Evolutionary conservation across 164 flowering plant species (phyloP), one percentile per base, ranked within the genome.

Genomic region (Magnolia changhungtana): DNA sequence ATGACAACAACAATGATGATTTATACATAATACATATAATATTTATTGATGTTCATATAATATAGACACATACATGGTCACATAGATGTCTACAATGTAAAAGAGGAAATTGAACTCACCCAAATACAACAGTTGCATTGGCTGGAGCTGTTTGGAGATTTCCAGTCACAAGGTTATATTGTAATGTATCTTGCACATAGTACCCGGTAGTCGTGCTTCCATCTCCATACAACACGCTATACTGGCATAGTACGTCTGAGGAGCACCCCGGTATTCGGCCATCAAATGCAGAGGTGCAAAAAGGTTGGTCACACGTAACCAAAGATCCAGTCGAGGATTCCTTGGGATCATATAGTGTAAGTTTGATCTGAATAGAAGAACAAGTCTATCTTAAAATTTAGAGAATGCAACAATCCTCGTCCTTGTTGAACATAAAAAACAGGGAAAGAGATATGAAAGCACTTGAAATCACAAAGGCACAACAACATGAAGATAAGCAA

Each of bases 121-220:
- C 99, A 78, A 96, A 96, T 73, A 87, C 77, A 50, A 94, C 79
- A 75, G 81, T 87, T 21, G 90, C 89, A 77, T 91, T 91, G 65
- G 83, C 78, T 4, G 85, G 5, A 19, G 79, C 49, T 1, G 97
- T 90, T 78, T 85, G 88, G 21, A 78, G 79, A 80, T 91, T 86
- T 81, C 97, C 96, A 67, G 90, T 80, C 14, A 82, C 94, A 70
- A 69, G 83, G 61, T 86, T 73, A 65, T 90, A 80, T 11, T 82
- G 84, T 52, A 92, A 19, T 73, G 49, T 10, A 85, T 96, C 99
- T 79, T 80, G 82, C 20, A 96, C 94, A 82, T 86, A 96, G 85
- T 86, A 90, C 29, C 99, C 99, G 75, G 86, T 65, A 72, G 96
- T 92, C 63, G 92, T 61, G 86, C 99, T 94, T 74, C 99, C 99